A percentile compares a stretch with the other conserved stretches of the same genome.
Evolutionary conservation across 2,329 filamentous ascomycete genomes (phyloP).

Genomic region (Diaporthe vexans): DNA sequence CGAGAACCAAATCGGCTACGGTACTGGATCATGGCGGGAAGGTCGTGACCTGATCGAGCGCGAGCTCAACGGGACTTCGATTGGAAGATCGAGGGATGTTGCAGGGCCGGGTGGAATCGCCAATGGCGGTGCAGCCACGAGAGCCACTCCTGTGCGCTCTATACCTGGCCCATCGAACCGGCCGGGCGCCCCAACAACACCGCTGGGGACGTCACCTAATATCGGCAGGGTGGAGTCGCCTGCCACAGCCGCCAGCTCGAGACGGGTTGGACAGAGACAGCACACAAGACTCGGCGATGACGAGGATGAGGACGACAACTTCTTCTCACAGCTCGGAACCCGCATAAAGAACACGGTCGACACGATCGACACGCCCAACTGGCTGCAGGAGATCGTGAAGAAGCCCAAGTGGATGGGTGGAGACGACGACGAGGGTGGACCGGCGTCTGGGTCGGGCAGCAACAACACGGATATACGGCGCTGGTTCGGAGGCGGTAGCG

Average conservation of each 20-base stretch:
- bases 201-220: constrained; percentile 58
- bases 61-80: constrained; percentile 78
- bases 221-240: constrained; percentile 37
- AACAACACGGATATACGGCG: constrained; percentile 63
- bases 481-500: constrained; percentile 68
- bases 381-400: constrained; percentile 81
- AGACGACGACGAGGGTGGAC: constrained; percentile 58
- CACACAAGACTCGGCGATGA: constrained; percentile 60
- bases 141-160: constrained; percentile 62
- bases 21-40: constrained; percentile 90
- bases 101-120: constrained; percentile 40
- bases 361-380: constrained; percentile 83
- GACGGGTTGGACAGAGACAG: constrained; percentile 51
- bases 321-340: constrained; percentile 87
- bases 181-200: constrained; percentile 56
- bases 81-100: constrained; percentile 55
- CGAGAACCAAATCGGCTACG: constrained; percentile 74
- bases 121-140: constrained; percentile 47
- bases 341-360: constrained; percentile 94
- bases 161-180: constrained; percentile 58
- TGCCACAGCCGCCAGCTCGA: constrained; percentile 43
- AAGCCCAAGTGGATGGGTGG: constrained; percentile 86
- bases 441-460: constrained; percentile 44
- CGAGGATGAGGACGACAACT: constrained; percentile 81
- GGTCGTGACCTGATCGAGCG: constrained; percentile 91